Evolutionary conservation across 1,139 yeast species (phyloP), one percentile per base, ranked within the genome.

Genomic region (Scheffersomyces titani): DNA sequence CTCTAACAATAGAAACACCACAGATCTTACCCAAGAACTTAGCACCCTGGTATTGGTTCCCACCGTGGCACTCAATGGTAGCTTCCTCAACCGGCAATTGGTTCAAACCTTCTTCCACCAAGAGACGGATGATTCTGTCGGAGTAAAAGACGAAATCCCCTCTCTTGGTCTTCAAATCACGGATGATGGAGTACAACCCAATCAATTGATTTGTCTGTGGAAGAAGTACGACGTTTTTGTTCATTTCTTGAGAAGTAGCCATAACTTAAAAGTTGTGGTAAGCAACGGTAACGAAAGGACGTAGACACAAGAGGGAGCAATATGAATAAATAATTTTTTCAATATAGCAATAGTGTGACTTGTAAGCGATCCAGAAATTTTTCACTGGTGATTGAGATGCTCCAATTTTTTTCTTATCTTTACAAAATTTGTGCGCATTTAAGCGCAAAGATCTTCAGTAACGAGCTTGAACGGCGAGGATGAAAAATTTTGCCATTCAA

Each of bases 1-100:
- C 99, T 70, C 99, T 84, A 68, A 94, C 96, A 69, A 94, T 94
- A 19, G 97, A 91, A 44, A 94, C 99, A 61, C 99, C 99, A 73
- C 98, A 94, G 59, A 94, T 93, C 74, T 91, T 92, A 51, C 98
- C 98, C 69, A 87, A 77, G 72, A 93, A 93, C 59, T 81, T 80
- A 57, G 89, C 88, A n/a, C 99, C 99, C 6, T 84, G 80, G 72
- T 85, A 93, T 45, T 77, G 74, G 61, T 88, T 83, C 55, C 87
- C 89, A 6, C 96, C 88, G 55, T 96, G 94, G 48, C 98, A 93
- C 56, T 82, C 80, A 52, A 94, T 89, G 6, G 77, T 70, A 49
- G 81, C 72, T 52, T 87, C 78, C 65, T 87, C 86, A 19, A 93
- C 97, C 7, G 99, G 99, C 54, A 94, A 80, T 69, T 90, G 92